phyloP scores from a whole-genome alignment of 768 basidiomycete genomes.

The Boletus rex-veris region DNA sequence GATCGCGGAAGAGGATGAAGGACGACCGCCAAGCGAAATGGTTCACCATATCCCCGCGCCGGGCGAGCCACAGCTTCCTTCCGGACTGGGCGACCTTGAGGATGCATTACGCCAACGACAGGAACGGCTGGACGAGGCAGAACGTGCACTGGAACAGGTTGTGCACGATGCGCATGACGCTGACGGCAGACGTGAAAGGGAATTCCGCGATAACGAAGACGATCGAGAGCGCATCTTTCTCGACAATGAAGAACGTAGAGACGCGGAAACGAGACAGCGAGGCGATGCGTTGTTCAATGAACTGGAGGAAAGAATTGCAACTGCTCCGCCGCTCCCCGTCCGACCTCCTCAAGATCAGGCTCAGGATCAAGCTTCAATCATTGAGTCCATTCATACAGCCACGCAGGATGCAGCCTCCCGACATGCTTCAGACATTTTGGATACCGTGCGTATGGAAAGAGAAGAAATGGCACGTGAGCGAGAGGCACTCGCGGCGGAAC shows the following conservation, averaged over 20 bases:
- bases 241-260: constrained; percentile 56
- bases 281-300: constrained; percentile 23
- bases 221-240: constrained; percentile 59
- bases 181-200: constrained; percentile 60
- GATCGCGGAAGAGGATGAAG: constrained; percentile 18
- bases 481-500: constrained; percentile 52
- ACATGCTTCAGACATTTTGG: constrained; percentile 55
- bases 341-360: constrained; percentile 16
- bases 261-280: constrained; percentile 48
- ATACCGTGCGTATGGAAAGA: constrained; percentile 55
- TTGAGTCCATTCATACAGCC: constrained; percentile 39
- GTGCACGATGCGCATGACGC: constrained; percentile 50
- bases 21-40: constrained; percentile 23
- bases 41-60: constrained; percentile 28
- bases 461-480: constrained; percentile 56
- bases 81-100: constrained; percentile 36
- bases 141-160: constrained; percentile 46
- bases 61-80: constrained; percentile 3
- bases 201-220: constrained; percentile 64
- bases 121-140: constrained; percentile 55
- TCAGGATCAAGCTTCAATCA: constrained; percentile 31
- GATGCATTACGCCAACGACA: constrained; percentile 46
- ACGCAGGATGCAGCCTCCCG: constrained; percentile 53
- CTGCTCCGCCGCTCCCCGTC: constrained; percentile 19
- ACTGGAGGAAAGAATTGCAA: constrained; percentile 28